Conservation (phyloP, 371 early-diverging fungal genomes). For the Lichtheimia ornata region DNA sequence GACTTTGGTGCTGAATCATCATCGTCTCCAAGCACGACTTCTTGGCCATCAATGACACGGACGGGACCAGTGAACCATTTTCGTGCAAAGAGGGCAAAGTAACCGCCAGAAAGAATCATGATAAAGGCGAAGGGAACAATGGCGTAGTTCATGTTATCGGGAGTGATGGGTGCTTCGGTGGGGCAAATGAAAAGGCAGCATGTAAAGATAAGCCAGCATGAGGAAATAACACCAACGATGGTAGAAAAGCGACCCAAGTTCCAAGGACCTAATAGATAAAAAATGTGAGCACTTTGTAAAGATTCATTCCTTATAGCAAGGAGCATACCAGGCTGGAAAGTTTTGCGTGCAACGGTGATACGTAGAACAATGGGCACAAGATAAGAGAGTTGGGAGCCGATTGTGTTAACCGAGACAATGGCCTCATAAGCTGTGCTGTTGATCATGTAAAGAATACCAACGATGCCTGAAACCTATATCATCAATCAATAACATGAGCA, state of each 20-base stretch:
- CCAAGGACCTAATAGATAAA: conserved; percentile 45
- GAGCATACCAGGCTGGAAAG: conserved; percentile 47
- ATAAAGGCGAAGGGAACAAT: conserved; percentile 39
- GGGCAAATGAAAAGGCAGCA: conserved; percentile 65
- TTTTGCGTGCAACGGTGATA: conserved; percentile 54
- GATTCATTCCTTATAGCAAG: too few relatives aligned
- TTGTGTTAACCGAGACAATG: conserved; percentile 72
- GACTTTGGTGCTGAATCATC: conserved; percentile 7
- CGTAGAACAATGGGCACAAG: conserved; percentile 67
- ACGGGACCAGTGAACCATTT: conserved; percentile 57
- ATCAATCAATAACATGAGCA: too few relatives aligned
- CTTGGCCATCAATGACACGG: conserved; percentile 41
- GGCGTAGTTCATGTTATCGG: conserved; percentile 52
- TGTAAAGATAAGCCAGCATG: conserved; percentile 61
- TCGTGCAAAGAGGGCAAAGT: conserved; percentile 51
- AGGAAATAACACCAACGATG: conserved; percentile 46
- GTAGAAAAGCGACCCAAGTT: conserved; percentile 56
- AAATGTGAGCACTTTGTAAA: not conserved
- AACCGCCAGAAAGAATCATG: conserved; percentile 29
- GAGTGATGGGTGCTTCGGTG: conserved; percentile 56
- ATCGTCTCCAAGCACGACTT: conserved; percentile 48
- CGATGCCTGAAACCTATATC: conserved; percentile 18
- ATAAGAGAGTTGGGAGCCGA: conserved; percentile 73
- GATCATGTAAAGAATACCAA: conserved; percentile 52
- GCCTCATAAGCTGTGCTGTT: conserved; percentile 61